phyloP scores from a whole-genome alignment of 257 asterid species.

The Agastache rugosa region DNA sequence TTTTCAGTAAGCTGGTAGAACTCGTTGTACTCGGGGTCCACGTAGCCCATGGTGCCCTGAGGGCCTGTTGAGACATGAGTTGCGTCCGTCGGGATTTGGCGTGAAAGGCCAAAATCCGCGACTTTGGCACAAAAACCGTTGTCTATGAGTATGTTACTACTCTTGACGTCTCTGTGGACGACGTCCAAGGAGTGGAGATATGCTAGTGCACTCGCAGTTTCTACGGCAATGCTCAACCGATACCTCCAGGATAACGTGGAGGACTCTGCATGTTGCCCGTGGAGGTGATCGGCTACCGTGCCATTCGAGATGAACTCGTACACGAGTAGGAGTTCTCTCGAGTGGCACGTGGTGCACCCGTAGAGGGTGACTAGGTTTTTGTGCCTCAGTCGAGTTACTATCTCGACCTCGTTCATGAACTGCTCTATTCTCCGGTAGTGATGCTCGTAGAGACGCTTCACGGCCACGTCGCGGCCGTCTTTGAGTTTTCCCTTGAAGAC shows the following conservation, averaged over 20 bases:
- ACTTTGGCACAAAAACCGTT: constrained; percentile 41
- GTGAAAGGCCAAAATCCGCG: constrained; percentile 48
- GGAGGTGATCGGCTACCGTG: constrained; percentile 49
- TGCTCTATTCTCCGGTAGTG: constrained; percentile 42
- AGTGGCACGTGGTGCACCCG: constrained; percentile 43
- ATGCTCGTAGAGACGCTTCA: constrained; percentile 43
- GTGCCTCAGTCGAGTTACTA: constrained; percentile 46
- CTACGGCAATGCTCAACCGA: constrained; percentile 42
- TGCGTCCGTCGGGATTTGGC: constrained; percentile 38
- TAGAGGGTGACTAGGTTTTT: constrained; percentile 47
- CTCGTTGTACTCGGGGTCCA: constrained; percentile 47
- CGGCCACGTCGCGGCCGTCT: constrained; percentile 51
- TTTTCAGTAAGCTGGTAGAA: constrained; percentile 45
- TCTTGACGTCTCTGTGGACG: constrained; percentile 48
- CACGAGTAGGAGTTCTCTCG: constrained; percentile 42
- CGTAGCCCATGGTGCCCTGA: constrained; percentile 49
- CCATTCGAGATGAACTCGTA: constrained; percentile 49
- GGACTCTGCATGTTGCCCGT: constrained; percentile 23
- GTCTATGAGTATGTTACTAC: constrained; percentile 43
- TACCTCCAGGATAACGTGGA: constrained; percentile 34
- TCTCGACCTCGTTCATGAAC: constrained; percentile 44
- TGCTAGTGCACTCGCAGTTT: constrained; percentile 41
- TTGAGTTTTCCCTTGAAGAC: constrained; percentile 43
- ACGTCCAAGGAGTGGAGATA: constrained; percentile 48
- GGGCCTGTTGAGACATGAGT: constrained; percentile 49